phyloP scores from a whole-genome alignment of 441 rosid genomes.

The Syzygium syzygioides region DNA sequence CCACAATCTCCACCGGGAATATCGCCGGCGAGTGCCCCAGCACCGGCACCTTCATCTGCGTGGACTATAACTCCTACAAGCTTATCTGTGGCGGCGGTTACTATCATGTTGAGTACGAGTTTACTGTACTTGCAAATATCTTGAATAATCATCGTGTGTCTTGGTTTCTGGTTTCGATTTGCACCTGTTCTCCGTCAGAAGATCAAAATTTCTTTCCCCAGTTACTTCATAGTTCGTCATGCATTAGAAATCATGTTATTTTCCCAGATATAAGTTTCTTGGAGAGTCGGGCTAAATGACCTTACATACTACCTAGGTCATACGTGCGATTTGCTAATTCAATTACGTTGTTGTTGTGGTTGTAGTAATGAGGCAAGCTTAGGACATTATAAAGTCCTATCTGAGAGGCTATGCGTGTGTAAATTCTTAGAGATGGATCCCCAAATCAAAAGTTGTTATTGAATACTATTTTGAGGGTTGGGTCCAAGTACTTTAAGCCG shows the following conservation, averaged over 20 bases:
- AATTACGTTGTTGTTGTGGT: background rate
- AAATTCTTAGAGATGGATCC: background rate
- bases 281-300: background rate
- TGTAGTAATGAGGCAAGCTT: background rate
- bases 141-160: background rate
- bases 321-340: background rate
- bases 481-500: background rate
- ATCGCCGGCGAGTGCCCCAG: background rate
- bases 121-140: background rate
- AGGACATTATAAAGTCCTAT: background rate
- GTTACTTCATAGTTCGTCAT: background rate
- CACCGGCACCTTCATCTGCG: background rate
- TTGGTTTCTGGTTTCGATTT: background rate
- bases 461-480: background rate
- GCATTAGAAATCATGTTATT: background rate
- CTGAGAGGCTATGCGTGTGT: background rate
- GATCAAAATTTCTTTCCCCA: background rate
- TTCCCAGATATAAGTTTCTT: background rate
- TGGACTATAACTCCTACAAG: background rate
- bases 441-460: background rate
- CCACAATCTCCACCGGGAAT: background rate
- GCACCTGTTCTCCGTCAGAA: background rate
- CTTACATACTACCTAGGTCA: background rate
- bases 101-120: background rate
- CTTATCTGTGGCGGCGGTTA: background rate